Conservation (phyloP, 108 stramenopile species). For the Seminavis robusta region DNA sequence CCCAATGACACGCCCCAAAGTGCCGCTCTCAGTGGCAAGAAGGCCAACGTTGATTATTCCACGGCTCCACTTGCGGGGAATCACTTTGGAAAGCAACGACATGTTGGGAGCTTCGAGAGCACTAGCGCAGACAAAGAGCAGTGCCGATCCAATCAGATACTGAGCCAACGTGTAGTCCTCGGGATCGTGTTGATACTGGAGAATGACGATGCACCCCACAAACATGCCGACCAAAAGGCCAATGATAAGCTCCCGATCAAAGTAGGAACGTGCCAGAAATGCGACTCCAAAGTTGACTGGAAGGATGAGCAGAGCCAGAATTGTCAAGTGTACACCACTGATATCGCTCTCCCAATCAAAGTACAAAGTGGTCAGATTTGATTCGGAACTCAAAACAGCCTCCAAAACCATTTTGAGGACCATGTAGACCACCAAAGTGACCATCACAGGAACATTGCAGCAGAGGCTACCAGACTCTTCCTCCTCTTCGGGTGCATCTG, state of each 20-base stretch:
- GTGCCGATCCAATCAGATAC: conserved; percentile 34
- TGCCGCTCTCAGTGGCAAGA: conserved; percentile 82
- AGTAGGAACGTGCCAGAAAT: conserved; percentile 8
- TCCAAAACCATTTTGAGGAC: conserved; percentile 61
- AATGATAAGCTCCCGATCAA: conserved; percentile 35
- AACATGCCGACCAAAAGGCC: conserved; percentile 11
- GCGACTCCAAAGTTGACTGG: conserved; percentile 38
- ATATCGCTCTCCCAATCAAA: conserved; percentile 47
- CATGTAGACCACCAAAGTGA: conserved; percentile 53
- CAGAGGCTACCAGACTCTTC: too few species aligned
- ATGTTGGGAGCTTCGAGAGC: conserved; percentile 64
- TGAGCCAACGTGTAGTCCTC: conserved; percentile 27
- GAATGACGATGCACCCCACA: conserved; percentile 19
- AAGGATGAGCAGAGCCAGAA: conserved; percentile 50
- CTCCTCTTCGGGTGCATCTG: neutral
- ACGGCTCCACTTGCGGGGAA: conserved; percentile 53
- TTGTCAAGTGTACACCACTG: conserved; percentile 42
- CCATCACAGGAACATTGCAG: conserved; percentile 57
- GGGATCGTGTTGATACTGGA: conserved; percentile 13
- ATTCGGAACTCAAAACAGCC: conserved; percentile 42
- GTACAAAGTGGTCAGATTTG: conserved; percentile 43
- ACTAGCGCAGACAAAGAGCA: conserved; percentile 46
- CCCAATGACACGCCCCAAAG: conserved; percentile 62
- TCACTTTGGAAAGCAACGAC: conserved; percentile 70
- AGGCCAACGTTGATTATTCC: conserved; percentile 85